Evolutionary conservation across 768 basidiomycete genomes (phyloP).

Genomic region (Boletus fagicola): DNA sequence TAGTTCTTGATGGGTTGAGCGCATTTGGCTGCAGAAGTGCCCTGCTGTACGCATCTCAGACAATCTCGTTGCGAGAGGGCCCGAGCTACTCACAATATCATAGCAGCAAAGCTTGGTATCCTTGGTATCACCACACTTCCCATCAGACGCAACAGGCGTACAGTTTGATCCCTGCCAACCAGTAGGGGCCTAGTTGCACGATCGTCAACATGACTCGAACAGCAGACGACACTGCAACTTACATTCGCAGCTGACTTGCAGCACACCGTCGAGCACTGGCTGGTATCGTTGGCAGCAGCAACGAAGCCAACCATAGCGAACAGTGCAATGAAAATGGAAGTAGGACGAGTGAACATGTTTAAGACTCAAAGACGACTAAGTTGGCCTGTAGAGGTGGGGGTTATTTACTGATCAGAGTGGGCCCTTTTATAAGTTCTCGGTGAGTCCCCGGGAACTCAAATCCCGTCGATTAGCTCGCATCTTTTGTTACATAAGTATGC

Average conservation of each 20-base stretch:
- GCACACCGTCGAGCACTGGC: neutral
- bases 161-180: conserved; percentile 1
- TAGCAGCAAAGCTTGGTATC: conserved; percentile 8
- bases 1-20: neutral
- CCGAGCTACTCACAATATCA: conserved; percentile 1
- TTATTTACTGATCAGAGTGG: too few species aligned
- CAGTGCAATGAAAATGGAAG: too few species aligned
- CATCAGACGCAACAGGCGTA: neutral
- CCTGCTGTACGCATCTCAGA: neutral
- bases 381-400: too few species aligned
- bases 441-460: too few species aligned
- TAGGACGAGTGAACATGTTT: too few species aligned
- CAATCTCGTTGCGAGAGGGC: neutral
- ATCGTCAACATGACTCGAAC: neutral
- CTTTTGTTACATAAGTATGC: too few species aligned
- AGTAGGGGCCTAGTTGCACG: neutral
- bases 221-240: neutral
- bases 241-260: neutral
- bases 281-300: too few species aligned
- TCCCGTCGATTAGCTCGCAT: too few species aligned
- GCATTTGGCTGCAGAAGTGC: neutral
- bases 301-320: too few species aligned
- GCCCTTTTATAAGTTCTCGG: too few species aligned
- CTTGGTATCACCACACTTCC: neutral
- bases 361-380: too few species aligned